Evolutionary conservation across 1,139 yeast species (phyloP).

Genomic region (Nematodospora anomalae): DNA sequence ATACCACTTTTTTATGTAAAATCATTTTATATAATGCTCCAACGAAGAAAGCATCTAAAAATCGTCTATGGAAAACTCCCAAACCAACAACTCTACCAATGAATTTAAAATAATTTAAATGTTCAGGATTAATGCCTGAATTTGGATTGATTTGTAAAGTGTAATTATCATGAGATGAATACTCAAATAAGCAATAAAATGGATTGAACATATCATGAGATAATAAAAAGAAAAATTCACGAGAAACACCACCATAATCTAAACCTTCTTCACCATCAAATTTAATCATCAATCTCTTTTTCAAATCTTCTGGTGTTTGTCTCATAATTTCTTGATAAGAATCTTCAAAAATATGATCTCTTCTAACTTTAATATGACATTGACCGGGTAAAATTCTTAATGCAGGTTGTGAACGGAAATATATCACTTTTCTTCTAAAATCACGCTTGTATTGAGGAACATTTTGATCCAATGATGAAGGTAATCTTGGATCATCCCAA

Average conservation of each 20-base stretch:
- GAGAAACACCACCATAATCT: conserved; percentile 98
- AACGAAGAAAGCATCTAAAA: conserved; percentile 95
- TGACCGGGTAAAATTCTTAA: conserved; percentile 96
- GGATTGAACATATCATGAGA: conserved; percentile 99
- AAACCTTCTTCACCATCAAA: conserved; percentile 99
- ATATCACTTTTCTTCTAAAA: conserved; percentile 93
- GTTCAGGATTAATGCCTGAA: conserved; percentile 97
- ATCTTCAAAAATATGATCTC: conserved; percentile 96
- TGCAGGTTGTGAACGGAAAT: conserved; percentile 98
- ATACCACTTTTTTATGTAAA: conserved; percentile 88
- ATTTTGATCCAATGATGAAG: conserved; percentile 94
- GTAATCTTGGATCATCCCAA: conserved; percentile 99
- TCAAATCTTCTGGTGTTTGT: conserved; percentile 96
- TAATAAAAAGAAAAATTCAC: conserved; percentile 93
- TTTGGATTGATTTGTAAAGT: conserved; percentile 97
- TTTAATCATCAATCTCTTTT: conserved; percentile 95
- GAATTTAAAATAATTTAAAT: conserved; percentile 94
- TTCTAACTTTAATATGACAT: conserved; percentile 95
- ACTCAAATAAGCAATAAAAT: conserved; percentile 92
- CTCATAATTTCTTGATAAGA: conserved; percentile 98
- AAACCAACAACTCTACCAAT: conserved; percentile 98
- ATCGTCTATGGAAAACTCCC: conserved; percentile 97
- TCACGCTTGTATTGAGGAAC: conserved; percentile 99
- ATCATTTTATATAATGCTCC: conserved; percentile 98
- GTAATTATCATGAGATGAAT: conserved; percentile 96